Base-by-base conservation (phyloP, 2,329 filamentous ascomycete species). In the Fusarium denticulatum region DNA sequence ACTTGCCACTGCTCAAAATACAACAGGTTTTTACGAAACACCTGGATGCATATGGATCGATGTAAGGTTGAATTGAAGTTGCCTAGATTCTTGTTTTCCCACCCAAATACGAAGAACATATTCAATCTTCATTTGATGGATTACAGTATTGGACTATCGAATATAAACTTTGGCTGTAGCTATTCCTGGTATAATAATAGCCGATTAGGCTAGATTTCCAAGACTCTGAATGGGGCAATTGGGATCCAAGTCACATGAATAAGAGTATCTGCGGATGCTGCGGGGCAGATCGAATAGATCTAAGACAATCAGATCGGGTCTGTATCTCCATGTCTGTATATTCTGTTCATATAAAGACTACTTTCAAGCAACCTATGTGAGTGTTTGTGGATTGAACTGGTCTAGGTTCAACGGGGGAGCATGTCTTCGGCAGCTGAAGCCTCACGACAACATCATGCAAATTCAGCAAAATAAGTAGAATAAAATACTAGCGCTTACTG, bases 221-320 rank as follows among this genome's bases (percentile, higher is more conserved):
- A 37, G 26, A 62, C 50, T 42, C 34, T 37, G 26, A 46, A 50
- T 24, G 26, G 22, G 30, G 45, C 61, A 52, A 58, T 24, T 46
- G n/a, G 47, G n/a, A 24, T 30, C 26, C 30, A 52, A 72, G 67
- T 74, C 71, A 66, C 71, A 74, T 74, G 71, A 50, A 74, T 56
- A 45, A 34, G 20, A 34, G 46, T 52, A 62, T 53, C 67, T 74
- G 71, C 64, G 60, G 71, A 43, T 18, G 37, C 30, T 65, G 71
- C 53, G 67, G 71, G 71, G 71, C 52, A 37, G 22, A 60, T 13
- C 16, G 24, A 28, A 37, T 39, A 55, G 22, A 53, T 67, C 59
- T 49, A 50, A 73, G 60, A 67, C 66, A 55, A 28, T 15, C 6
- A 34, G 24, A 28, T 40, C 26, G 7, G 24, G 7, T 28, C 24